A percentile compares a stretch with the other conserved stretches of the same genome.
These are phyloP conservation scores for Sphagnum fallax DNA, from an alignment of 228 moss, liverwort and hornwort genomes.

Conservation along the genomic window DNA sequence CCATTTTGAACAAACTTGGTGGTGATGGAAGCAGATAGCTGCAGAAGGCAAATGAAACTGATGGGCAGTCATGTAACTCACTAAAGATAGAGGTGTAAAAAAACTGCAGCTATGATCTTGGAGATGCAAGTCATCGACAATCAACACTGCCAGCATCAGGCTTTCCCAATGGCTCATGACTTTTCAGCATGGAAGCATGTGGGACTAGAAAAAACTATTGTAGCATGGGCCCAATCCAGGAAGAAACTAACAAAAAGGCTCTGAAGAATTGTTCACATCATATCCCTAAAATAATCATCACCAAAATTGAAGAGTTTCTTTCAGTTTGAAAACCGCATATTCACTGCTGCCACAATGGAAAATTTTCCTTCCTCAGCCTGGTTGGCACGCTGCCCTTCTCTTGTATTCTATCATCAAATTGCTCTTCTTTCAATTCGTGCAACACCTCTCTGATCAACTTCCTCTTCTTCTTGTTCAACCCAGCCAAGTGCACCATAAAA, in stretches of 20 bases:
- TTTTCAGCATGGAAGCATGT: background rate
- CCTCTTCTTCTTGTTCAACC: constrained; percentile 75
- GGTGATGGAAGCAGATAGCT: background rate
- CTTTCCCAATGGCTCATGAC: background rate
- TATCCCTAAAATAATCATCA: background rate
- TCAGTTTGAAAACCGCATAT: background rate
- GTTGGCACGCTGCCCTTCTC: constrained; percentile 5
- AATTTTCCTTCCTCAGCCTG: constrained; percentile 27
- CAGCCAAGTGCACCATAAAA: constrained; percentile 97
- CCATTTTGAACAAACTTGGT: background rate
- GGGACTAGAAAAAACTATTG: background rate
- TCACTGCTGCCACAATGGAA: constrained; percentile 18
- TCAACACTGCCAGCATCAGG: background rate
- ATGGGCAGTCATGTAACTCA: background rate
- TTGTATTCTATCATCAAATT: background rate
- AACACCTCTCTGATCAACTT: constrained; percentile 85
- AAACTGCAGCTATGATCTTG: background rate
- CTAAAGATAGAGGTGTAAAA: background rate
- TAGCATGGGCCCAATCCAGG: background rate
- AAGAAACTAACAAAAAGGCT: background rate
- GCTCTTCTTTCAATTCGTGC: constrained; percentile 40
- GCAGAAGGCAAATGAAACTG: background rate
- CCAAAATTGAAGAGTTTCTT: background rate
- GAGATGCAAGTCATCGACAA: background rate
- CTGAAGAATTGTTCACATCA: background rate